A percentile compares a stretch with the other conserved stretches of the same genome.
Conservation (phyloP, 331 rosid species). For the Cydonia oblonga region DNA sequence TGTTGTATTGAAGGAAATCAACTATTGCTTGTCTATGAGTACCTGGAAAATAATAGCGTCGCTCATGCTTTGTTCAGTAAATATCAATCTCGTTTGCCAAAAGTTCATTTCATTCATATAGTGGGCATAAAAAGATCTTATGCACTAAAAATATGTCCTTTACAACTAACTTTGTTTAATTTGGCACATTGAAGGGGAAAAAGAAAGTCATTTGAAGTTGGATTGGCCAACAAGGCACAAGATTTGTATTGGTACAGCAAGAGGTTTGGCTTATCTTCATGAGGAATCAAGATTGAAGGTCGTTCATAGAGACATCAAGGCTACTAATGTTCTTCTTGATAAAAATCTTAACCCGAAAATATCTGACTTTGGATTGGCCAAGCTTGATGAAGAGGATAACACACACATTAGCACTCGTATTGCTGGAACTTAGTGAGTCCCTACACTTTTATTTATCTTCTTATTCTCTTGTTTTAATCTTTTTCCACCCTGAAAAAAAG, state of each 20-base stretch:
- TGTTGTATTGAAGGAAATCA: no score
- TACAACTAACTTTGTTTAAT: not conserved
- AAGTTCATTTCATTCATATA: not conserved
- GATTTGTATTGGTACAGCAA: constrained; percentile 56
- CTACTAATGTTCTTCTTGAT: constrained; percentile 50
- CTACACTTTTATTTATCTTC: not conserved
- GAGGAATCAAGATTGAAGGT: constrained; percentile 63
- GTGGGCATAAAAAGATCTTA: not conserved
- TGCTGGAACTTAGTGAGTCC: constrained; percentile 62
- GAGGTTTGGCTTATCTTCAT: constrained; percentile 59
- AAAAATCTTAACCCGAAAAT: constrained; percentile 53
- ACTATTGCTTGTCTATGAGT: no score
- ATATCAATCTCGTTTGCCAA: no score
- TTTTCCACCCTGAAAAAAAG: no score
- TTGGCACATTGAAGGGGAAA: constrained; percentile 21
- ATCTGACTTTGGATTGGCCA: constrained; percentile 69
- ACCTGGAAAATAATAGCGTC: no score
- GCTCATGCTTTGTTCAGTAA: no score
- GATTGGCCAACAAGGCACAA: constrained; percentile 56
- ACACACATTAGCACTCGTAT: constrained; percentile 15
- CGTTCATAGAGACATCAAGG: constrained; percentile 68
- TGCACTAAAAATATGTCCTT: no score
- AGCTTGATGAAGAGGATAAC: constrained; percentile 45
- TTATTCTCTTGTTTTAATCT: not conserved
- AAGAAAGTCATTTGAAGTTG: constrained; percentile 19